Evolutionary conservation across 306 rosid species (phyloP), one percentile per base, ranked within the genome.

Genomic region (Quercus agrifolia): DNA sequence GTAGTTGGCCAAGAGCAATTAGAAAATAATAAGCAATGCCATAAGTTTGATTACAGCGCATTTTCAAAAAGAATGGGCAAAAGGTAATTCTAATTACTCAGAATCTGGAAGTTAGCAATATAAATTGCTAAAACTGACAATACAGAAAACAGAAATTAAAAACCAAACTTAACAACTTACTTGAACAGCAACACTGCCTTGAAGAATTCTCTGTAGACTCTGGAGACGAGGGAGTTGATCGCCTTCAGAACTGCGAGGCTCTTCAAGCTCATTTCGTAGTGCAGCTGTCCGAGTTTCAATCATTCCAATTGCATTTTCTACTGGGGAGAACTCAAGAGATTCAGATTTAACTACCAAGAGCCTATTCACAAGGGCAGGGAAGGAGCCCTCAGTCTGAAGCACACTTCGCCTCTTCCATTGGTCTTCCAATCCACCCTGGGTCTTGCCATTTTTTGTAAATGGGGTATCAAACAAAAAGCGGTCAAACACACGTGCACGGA

Each of bases 171-270:
- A 30, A 23, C 6, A 55, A 62, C 92, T 71, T 81, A 94, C 99
- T 85, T 95, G 99, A 70, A 95, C 99, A 46, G 98, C 99, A 72
- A 95, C 99, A 84, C 99, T 95, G 92, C 99, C 99, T 90, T 95
- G 99, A 67, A 95, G 99, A 83, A 95, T 95, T 85, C 99, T 90
- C 83, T 95, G 98, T 19, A 95, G 88, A 81, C 98, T 92, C 86
- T 92, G 99, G 70, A 95, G 93, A 41, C 99, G 91, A 35, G 98
- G 99, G 78, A 93, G 97, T 89, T 95, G 99, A 86, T 95, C 97
- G 38, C 99, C 99, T 71, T 95, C 99, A 3, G 98, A 95, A 76
- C 99, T 92, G 21, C 99, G 97, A 74, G 99, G 99, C 87, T 95
- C 99, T 89, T 95, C 99, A 17, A 95, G 99, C 85, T 95, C 99